Conservation (phyloP, 257 asterid species). For the Capsicum pubescens region DNA sequence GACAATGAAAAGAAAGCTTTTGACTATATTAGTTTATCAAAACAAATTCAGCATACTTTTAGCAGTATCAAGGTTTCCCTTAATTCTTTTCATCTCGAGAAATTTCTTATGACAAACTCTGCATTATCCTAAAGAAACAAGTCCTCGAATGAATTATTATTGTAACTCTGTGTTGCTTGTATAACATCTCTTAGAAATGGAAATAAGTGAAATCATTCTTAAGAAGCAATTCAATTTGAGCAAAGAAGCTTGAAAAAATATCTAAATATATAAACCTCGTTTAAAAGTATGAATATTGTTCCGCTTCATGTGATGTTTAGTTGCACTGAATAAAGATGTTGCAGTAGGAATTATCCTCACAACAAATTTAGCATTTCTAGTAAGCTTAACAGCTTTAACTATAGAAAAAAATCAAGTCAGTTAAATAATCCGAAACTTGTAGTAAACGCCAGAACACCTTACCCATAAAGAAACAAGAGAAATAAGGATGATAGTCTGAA, state of each 20-base stretch:
- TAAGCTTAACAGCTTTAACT: constrained; percentile 57
- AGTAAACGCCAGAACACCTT: neutral
- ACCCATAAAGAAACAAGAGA: constrained; percentile 2
- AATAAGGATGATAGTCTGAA: constrained; percentile 24
- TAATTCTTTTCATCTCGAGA: constrained; percentile 75
- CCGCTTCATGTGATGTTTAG: constrained; percentile 71
- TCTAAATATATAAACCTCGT: constrained; percentile 56
- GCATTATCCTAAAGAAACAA: constrained; percentile 84
- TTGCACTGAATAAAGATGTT: constrained; percentile 62
- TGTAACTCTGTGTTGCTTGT: constrained; percentile 82
- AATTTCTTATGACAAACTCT: constrained; percentile 58
- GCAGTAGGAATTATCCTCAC: constrained; percentile 88
- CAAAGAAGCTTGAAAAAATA: neutral
- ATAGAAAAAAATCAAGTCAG: constrained; percentile 27
- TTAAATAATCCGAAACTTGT: neutral
- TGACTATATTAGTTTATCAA: neutral
- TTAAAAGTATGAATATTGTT: constrained; percentile 68
- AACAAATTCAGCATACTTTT: constrained; percentile 61
- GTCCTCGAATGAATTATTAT: constrained; percentile 91
- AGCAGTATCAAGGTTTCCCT: constrained; percentile 77
- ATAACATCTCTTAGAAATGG: constrained; percentile 40
- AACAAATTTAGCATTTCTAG: constrained; percentile 54
- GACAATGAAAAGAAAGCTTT: constrained; percentile 28
- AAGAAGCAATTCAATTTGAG: neutral
- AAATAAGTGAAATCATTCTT: constrained; percentile 17